These are phyloP conservation scores for Lagenidium sp. DNA, from an alignment of 352 stramenopile species.

Conservation along the genomic window DNA sequence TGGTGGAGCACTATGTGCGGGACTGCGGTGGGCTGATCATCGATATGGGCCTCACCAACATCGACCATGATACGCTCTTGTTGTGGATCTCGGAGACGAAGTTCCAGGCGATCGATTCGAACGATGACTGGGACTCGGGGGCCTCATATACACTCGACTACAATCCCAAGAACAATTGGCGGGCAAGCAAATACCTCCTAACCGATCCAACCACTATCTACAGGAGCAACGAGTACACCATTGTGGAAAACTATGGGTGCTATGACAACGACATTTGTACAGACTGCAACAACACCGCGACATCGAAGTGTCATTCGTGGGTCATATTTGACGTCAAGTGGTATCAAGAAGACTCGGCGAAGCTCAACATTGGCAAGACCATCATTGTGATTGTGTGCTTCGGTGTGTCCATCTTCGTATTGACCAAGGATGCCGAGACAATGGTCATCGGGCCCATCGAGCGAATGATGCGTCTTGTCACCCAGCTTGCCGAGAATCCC, in stretches of 20 bases:
- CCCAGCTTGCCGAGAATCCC: conserved; percentile 55
- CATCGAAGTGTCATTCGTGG: conserved; percentile 46
- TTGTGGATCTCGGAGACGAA: conserved; percentile 45
- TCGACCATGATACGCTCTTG: conserved; percentile 25
- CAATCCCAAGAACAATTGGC: conserved; percentile 77
- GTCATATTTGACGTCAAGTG: conserved; percentile 72
- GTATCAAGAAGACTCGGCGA: conserved; percentile 22
- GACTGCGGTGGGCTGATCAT: conserved; percentile 66
- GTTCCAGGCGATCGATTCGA: conserved; percentile 45
- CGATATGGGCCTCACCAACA: conserved; percentile 45
- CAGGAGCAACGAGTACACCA: conserved; percentile 47
- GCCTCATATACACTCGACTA: conserved; percentile 23
- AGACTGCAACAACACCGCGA: conserved; percentile 28
- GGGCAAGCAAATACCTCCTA: conserved; percentile 30
- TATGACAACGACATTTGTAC: conserved; percentile 53
- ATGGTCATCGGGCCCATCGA: conserved; percentile 97
- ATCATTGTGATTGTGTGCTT: conserved; percentile 90
- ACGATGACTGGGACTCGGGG: conserved; percentile 32
- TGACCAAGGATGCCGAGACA: conserved; percentile 89
- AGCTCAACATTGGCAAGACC: conserved; percentile 81
- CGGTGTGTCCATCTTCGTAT: conserved; percentile 85
- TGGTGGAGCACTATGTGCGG: conserved; percentile 67
- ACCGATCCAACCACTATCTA: conserved; percentile 27
- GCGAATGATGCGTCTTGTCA: conserved; percentile 89
- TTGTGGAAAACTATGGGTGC: conserved; percentile 55